These are phyloP conservation scores for Guillardia theta DNA, from an alignment of 78 protist species.

Conservation along the genomic window DNA sequence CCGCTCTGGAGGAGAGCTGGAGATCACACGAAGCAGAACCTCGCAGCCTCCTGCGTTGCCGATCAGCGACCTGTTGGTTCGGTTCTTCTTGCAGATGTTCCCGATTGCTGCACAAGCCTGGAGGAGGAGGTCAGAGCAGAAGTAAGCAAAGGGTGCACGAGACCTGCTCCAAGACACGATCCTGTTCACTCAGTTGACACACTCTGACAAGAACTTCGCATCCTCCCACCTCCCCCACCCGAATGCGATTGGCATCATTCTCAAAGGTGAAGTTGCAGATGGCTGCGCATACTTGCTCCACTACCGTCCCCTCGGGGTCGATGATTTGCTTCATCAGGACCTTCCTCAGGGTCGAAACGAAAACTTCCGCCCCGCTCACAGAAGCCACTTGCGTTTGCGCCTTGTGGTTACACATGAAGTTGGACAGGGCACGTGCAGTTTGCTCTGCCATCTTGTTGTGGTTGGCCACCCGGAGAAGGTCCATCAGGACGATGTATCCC, in stretches of 20 bases:
- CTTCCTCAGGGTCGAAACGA: too few relatives aligned
- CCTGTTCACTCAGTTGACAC: neutral
- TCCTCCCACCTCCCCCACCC: constrained; percentile 5
- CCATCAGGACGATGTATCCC: neutral
- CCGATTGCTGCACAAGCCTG: constrained; percentile 25
- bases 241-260: constrained; percentile 17
- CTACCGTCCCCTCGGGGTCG: neutral
- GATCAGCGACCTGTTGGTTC: neutral
- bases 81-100: constrained; percentile 19
- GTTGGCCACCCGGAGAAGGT: neutral
- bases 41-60: constrained; percentile 6
- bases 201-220: neutral
- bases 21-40: neutral
- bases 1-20: neutral
- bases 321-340: too few relatives aligned
- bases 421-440: neutral
- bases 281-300: neutral
- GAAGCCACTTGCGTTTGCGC: neutral
- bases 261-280: constrained; percentile 27
- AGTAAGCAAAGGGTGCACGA: neutral
- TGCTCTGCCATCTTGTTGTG: neutral
- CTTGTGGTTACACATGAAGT: constrained; percentile 21
- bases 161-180: neutral
- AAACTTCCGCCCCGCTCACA: neutral
- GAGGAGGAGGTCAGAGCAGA: neutral